Evolutionary conservation across 139 green algal genomes (phyloP).

Genomic region (Zygnema cylindricum): DNA sequence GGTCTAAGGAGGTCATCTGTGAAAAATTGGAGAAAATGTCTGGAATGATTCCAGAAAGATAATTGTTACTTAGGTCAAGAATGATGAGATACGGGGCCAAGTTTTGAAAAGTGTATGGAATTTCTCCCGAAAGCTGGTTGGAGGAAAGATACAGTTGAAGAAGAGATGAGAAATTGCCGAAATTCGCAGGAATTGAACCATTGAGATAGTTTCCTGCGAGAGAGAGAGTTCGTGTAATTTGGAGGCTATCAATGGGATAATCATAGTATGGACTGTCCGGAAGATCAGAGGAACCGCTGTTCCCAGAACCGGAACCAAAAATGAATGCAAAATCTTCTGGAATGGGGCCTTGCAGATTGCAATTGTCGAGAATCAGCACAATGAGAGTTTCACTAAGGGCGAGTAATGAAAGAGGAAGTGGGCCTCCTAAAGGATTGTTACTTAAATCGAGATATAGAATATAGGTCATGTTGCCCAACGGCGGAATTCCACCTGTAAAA

Average conservation of each 20-base stretch:
- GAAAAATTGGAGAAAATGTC: conserved; percentile 2
- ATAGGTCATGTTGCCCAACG: not conserved
- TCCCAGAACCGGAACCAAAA: not conserved
- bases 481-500: not conserved
- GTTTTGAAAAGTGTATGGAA: not conserved
- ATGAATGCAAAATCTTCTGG: not conserved
- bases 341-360: not conserved
- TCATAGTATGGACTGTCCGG: too few relatives aligned
- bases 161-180: not conserved
- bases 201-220: conserved; percentile 16
- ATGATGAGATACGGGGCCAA: not conserved
- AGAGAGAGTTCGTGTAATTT: too few relatives aligned
- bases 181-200: conserved; percentile 12
- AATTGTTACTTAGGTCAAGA: not conserved
- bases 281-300: not conserved
- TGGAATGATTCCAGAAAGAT: not conserved
- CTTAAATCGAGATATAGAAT: not conserved
- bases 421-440: conserved; percentile 13
- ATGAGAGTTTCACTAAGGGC: not conserved
- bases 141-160: not conserved
- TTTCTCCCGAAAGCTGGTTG: conserved; percentile 26
- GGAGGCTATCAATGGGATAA: not conserved
- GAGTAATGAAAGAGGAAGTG: not conserved
- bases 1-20: not conserved
- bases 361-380: not conserved